Conservation (phyloP, 352 stramenopile species). For the Pythium coloratum region DNA sequence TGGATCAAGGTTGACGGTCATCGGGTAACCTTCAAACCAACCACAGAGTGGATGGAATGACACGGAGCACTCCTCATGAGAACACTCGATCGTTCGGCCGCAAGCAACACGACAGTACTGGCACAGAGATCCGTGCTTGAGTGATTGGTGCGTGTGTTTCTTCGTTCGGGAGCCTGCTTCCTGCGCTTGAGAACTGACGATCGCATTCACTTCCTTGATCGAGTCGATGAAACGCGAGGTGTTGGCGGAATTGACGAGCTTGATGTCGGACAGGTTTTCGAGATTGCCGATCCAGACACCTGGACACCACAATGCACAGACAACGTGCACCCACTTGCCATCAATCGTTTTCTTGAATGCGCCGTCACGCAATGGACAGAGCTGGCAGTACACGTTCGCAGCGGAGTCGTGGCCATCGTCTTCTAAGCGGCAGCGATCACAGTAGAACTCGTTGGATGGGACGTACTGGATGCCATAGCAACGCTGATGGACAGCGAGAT, state of each 20-base stretch:
- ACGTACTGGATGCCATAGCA: slow-evolving; percentile 89
- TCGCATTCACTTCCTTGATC: slow-evolving; percentile 48
- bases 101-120: slow-evolving; percentile 75
- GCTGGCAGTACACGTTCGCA: slow-evolving; percentile 72
- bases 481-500: slow-evolving; percentile 87
- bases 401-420: slow-evolving; percentile 53
- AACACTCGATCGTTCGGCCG: slow-evolving; percentile 71
- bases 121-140: slow-evolving; percentile 50
- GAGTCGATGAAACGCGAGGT: slow-evolving; percentile 59
- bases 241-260: slow-evolving; percentile 45
- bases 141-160: background rate
- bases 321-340: slow-evolving; percentile 87
- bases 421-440: slow-evolving; percentile 73
- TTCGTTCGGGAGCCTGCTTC: background rate
- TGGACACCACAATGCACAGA: slow-evolving; percentile 89
- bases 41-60: slow-evolving; percentile 86
- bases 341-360: slow-evolving; percentile 87
- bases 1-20: slow-evolving; percentile 50
- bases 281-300: slow-evolving; percentile 87
- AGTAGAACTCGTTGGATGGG: slow-evolving; percentile 87
- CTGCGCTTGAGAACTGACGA: slow-evolving; percentile 27
- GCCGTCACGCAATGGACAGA: slow-evolving; percentile 83
- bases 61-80: slow-evolving; percentile 44
- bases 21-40: slow-evolving; percentile 81
- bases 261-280: slow-evolving; percentile 74